These are phyloP conservation scores for Arthrobotrys sinensis DNA, from an alignment of 2,329 filamentous ascomycete genomes.

Conservation along the genomic window DNA sequence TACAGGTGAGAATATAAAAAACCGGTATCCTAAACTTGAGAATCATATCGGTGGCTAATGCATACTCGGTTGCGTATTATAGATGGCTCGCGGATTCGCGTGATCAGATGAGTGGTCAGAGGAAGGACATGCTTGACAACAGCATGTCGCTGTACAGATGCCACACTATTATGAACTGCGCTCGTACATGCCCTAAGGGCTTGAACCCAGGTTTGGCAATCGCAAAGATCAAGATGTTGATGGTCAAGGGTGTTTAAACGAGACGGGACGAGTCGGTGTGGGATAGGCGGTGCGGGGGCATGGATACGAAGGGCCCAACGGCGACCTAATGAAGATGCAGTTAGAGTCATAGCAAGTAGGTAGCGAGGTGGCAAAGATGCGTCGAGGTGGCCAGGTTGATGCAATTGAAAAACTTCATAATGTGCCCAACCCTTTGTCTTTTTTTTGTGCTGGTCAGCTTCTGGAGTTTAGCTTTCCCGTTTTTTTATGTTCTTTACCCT, in stretches of 20 bases:
- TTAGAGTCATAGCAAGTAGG: conserved; percentile 22
- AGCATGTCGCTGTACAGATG: conserved; percentile 99
- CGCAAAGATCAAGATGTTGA: conserved; percentile 98
- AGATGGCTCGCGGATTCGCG: conserved; percentile 92
- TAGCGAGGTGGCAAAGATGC: conserved; percentile 40
- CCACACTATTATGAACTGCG: conserved; percentile 98
- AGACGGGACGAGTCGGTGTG: conserved; percentile 29
- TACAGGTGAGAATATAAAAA: conserved; percentile 74
- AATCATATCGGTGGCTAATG: not conserved
- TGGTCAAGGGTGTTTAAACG: conserved; percentile 73
- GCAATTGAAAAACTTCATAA: conserved; percentile 19
- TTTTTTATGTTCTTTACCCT: conserved; percentile 14
- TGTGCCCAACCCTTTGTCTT: conserved; percentile 35
- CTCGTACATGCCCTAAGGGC: conserved; percentile 96
- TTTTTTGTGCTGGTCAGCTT: conserved; percentile 41
- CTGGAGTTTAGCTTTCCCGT: conserved; percentile 51
- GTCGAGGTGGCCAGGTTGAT: conserved; percentile 25
- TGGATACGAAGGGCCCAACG: conserved; percentile 20
- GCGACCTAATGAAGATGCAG: conserved; percentile 24
- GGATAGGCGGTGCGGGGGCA: not conserved
- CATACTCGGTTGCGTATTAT: conserved; percentile 1
- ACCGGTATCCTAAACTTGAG: not conserved
- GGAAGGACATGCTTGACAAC: conserved; percentile 94
- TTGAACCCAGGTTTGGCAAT: conserved; percentile 95
- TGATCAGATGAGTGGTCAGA: conserved; percentile 88